Conservation (phyloP, 2,329 filamentous ascomycete species). For the Penicillium freii region DNA sequence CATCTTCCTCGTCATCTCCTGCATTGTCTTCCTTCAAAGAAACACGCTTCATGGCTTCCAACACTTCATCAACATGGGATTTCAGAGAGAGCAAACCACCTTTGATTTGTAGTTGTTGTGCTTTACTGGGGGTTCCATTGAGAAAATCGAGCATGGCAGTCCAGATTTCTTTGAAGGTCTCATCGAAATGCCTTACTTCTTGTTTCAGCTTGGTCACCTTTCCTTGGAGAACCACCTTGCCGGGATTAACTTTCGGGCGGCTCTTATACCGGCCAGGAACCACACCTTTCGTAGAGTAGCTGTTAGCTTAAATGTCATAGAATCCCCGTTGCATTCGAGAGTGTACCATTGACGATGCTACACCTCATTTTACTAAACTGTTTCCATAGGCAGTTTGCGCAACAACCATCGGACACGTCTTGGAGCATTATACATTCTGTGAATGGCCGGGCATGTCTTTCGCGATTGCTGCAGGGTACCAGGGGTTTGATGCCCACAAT, state of each 20-base stretch:
- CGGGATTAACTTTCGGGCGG: neutral
- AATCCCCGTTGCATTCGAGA: neutral
- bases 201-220: neutral
- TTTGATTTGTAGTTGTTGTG: neutral
- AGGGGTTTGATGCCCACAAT: neutral
- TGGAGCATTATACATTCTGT: neutral
- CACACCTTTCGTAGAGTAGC: neutral
- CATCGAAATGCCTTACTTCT: neutral
- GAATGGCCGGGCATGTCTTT: neutral
- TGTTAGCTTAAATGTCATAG: neutral
- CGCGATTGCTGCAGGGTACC: neutral
- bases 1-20: neutral
- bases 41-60: neutral
- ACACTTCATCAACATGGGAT: neutral
- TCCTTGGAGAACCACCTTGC: neutral
- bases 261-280: neutral
- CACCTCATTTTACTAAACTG: rapidly evolving
- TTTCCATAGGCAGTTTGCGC: neutral
- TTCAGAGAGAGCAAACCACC: neutral
- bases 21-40: neutral
- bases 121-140: neutral
- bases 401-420: neutral
- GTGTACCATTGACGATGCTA: neutral
- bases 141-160: neutral
- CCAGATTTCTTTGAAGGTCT: neutral